Base-by-base conservation (phyloP, 2,329 filamentous ascomycete genomes). In the Myotisia sp. region DNA sequence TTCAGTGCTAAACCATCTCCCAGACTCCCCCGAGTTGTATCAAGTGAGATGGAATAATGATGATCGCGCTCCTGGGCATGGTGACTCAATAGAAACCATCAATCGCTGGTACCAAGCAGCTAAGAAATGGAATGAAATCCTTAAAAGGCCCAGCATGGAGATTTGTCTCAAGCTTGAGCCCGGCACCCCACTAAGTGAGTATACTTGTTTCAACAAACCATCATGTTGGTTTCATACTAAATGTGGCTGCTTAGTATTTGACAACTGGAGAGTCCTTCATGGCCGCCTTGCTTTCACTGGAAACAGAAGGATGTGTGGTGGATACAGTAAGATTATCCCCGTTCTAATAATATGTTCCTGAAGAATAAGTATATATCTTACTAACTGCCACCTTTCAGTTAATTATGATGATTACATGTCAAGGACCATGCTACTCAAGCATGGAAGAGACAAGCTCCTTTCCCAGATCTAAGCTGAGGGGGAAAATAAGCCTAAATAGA, bases 201-300 rank as follows among this genome's bases (percentile, higher is more conserved):
- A 10, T 29, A 12, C 6, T 29, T 26, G n/a, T 6, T 24, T 9
- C 24, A 19, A 12, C 16, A 12, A 13, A 13, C 10, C 2, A 2
- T 6, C 14, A 2, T 12, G 24, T 19, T 29, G 17, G 13, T 13
- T 19, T n/a, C 30, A 13, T 34, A 19, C 36, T 41, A 42, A 18
- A 30, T 44, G 37, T 28, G 40, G 21, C 4, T 29, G 26, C 30
- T 7, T 46, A 81, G 80, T 95, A 29, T 94, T 98, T 55, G 83
- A 98, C 53, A 95, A 98, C 51, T 94, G 87, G 85, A 71, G 90
- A 39, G 79, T 94, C 21, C 61, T 95, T 46, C 90, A 98, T 56
- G 90, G 87, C 1, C 68, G 90, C 46, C 76, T 76, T 33, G 72
- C 72, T 0, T 98, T 95, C 50, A 79, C 76, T 4, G 90, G 90